Evolutionary conservation across 352 stramenopile species (phyloP), one percentile per base, ranked within the genome.

Genomic region (Phytopythium sindhum): DNA sequence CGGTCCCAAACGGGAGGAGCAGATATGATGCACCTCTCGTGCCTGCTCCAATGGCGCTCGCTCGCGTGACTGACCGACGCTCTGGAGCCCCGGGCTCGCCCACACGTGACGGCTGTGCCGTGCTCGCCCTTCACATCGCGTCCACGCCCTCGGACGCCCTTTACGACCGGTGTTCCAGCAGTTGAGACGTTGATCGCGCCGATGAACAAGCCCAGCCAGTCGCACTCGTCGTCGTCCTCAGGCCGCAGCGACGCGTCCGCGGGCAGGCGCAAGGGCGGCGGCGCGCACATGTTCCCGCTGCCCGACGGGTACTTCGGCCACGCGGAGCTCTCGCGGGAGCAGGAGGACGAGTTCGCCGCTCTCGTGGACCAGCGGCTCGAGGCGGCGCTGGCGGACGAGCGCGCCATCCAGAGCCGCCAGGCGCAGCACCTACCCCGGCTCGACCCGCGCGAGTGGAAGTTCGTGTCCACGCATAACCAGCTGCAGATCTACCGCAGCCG

Each of bases 391-490:
- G 66, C 65, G 12, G 70, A 77, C n/a, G 75, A 84, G 39, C 39
- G 75, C 12, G 66, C 65, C 35, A 69, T 68, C 44, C 53, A 37
- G 0, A 53, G 74, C 31, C 63, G 65, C 44, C 62, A 58, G 17
- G 63, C 57, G 15, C 66, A 66, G 19, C 60, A 77, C 23, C 64
- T 73, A 14, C 69, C 67, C 9, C n/a, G 66, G 14, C 60, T 84
- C 23, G 72, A 83, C 48, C 26, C 56, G 19, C 55, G 42, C 15
- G 73, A 86, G 53, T 89, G 80, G 80, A 78, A 77, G 60, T 63
- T 77, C 29, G 72, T 81, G 23, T 65, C 65, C 17, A 63, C 68
- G 24, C 69, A 82, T 3, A 60, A 74, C 4, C 58, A 74, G 17
- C 61, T 88, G 14, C 72, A 75, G 44, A 66, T 88, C 21, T 84